phyloP scores from a whole-genome alignment of 768 basidiomycete genomes.

The Exsudoporus frostii region DNA sequence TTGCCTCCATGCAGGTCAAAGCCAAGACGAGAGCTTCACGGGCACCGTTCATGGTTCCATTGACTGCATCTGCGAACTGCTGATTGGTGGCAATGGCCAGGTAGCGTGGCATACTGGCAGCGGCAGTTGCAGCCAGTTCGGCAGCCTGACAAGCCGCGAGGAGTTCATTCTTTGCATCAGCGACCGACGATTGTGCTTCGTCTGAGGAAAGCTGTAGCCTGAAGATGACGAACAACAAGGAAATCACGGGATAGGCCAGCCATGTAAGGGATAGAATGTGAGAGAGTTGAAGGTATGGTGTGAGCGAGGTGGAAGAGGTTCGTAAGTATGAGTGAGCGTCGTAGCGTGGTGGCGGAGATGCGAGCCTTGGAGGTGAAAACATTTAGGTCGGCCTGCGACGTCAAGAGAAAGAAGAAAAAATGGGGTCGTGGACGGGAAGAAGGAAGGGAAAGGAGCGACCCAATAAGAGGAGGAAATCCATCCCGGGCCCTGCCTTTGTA shows the following conservation, averaged over 20 bases:
- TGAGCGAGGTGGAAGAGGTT: conserved; percentile 42
- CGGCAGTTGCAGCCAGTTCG: conserved; percentile 73
- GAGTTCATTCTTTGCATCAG: conserved; percentile 70
- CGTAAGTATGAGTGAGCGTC: conserved; percentile 43
- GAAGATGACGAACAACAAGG: conserved; percentile 84
- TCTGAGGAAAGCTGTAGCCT: conserved; percentile 72
- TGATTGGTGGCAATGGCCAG: conserved; percentile 82
- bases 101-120: conserved; percentile 86
- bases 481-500: conserved; percentile 26
- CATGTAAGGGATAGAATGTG: conserved; percentile 84
- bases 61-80: conserved; percentile 74
- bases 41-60: conserved; percentile 74
- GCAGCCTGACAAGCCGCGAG: conserved; percentile 83
- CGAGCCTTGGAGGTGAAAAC: conserved; percentile 28
- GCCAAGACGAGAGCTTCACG: conserved; percentile 69
- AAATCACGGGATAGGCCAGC: conserved; percentile 89
- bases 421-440: conserved; percentile 12
- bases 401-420: conserved; percentile 11
- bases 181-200: conserved; percentile 63
- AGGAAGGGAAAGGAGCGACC: conserved; percentile 9
- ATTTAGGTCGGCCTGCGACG: conserved; percentile 41
- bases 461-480: conserved; percentile 11
- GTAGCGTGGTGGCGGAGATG: conserved; percentile 54
- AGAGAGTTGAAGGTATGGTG: conserved; percentile 79
- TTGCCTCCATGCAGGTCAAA: conserved; percentile 79